Evolutionary conservation across 2,329 filamentous ascomycete genomes (phyloP).

Genomic region (Fonsecaea pugnacius): DNA sequence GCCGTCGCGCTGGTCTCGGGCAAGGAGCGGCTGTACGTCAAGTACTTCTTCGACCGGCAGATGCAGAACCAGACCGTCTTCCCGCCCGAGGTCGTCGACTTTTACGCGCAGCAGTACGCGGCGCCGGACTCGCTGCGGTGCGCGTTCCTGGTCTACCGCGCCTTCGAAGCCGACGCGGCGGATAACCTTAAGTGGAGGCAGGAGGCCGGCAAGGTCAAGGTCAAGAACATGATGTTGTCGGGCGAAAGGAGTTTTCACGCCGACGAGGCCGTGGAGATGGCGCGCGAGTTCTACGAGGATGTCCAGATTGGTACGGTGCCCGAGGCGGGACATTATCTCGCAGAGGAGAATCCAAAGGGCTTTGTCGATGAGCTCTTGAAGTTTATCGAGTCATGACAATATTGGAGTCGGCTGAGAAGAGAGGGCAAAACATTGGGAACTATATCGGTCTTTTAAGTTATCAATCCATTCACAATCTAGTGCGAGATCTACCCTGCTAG

Average conservation of each 20-base stretch:
- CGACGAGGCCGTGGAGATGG: neutral
- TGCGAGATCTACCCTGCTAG: too few species aligned
- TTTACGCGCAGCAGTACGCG: neutral
- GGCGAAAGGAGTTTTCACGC: slow-evolving; percentile 2
- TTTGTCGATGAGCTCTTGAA: neutral
- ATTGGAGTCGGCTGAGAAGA: too few species aligned
- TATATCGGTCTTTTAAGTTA: too few species aligned
- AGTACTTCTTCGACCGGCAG: slow-evolving; percentile 4
- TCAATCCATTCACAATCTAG: too few species aligned
- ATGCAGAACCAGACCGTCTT: slow-evolving; percentile 1
- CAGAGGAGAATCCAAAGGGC: neutral
- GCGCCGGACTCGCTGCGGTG: slow-evolving; percentile 1
- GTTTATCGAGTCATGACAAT: neutral
- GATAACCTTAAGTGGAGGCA: neutral
- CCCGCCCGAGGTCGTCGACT: neutral
- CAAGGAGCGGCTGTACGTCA: slow-evolving; percentile 9
- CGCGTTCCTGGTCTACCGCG: slow-evolving; percentile 1
- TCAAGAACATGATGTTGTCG: slow-evolving; percentile 6
- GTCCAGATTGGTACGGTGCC: neutral
- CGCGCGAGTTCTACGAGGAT: neutral
- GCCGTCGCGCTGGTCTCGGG: neutral
- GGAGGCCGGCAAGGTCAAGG: neutral
- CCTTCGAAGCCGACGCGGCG: slow-evolving; percentile 4
- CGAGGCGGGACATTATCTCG: neutral
- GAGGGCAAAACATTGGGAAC: too few species aligned